Base-by-base conservation (phyloP, 768 basidiomycete genomes). In the Leucocoprinus leucothites region DNA sequence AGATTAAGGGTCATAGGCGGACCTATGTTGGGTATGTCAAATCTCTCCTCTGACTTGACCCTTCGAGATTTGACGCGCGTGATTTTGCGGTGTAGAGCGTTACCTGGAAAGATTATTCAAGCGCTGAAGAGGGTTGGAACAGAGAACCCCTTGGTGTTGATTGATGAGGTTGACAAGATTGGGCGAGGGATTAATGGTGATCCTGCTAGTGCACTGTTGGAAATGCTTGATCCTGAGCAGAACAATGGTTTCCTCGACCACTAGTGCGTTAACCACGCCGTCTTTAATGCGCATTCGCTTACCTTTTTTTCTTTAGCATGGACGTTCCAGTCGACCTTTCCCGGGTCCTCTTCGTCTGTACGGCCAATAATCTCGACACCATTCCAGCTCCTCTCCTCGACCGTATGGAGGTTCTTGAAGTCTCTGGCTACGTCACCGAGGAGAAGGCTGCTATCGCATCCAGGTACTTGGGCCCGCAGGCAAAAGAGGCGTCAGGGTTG, bases 241-340 rank as follows among this genome's bases (percentile, higher is more conserved):
- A 98, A 98, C 68, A 87, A 86, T 26, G 87, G 85, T 21, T 98
- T 98, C 79, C 74, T 96, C 57, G 94, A 98, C 65, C 94, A 97
- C 63, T 98, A 97, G 91, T 94, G 59, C 61, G 90, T 80, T 14
- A 0, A 9, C 14, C 25, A n/a, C 38, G 31, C 42, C 48, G 11
- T 21, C 1, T 56, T 35, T 34, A 16, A 48, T 3, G 14, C 22
- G 26, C 28, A n/a, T 19, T 3, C 19, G 28, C 48, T 3, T 16
- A 45, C 66, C 56, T 18, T 62, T n/a, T 14, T 25, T 53, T 40
- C 41, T 18, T 46, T 60, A 94, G 93, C 71, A 92, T 98, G 85
- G 94, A 98, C 64, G 91, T 98, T 11, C 94, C 94, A 6, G 91
- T 98, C 49, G 96, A 99, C 66, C 81, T 99, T 18, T 98, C 95